phyloP scores from a whole-genome alignment of 1,139 yeast species.

The Arxiozyma slooffiae region DNA sequence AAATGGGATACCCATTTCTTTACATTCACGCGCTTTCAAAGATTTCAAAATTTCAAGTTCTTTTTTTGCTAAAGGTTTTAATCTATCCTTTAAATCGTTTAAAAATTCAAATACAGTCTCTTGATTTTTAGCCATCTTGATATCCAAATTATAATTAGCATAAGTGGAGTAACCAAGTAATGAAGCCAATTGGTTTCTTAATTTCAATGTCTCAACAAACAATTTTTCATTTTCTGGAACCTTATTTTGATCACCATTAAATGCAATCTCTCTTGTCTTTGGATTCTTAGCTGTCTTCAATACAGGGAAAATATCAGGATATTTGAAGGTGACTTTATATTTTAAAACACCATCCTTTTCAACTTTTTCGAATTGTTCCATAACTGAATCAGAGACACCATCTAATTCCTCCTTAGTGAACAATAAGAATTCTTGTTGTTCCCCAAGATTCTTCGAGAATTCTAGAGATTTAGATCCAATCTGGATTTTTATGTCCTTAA shows the following conservation, averaged over 20 bases:
- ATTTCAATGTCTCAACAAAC: slow-evolving; percentile 47
- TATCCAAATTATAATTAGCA: slow-evolving; percentile 62
- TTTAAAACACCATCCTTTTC: slow-evolving; percentile 35
- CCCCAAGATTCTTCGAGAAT: slow-evolving; percentile 59
- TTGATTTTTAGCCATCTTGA: slow-evolving; percentile 67
- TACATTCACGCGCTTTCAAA: slow-evolving; percentile 47
- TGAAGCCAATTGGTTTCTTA: slow-evolving; percentile 54
- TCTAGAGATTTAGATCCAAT: slow-evolving; percentile 48
- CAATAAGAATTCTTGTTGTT: slow-evolving; percentile 50
- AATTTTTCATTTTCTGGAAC: slow-evolving; percentile 52
- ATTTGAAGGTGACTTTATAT: slow-evolving; percentile 65
- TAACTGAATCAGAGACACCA: slow-evolving; percentile 61
- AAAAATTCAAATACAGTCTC: slow-evolving; percentile 52
- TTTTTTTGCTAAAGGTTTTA: slow-evolving; percentile 47
- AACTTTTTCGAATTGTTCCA: slow-evolving; percentile 46
- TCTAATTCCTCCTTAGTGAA: slow-evolving; percentile 57
- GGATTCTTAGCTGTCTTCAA: slow-evolving; percentile 56
- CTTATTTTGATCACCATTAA: slow-evolving; percentile 56
- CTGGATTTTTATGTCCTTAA: slow-evolving; percentile 49
- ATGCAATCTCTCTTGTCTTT: slow-evolving; percentile 58
- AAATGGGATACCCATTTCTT: slow-evolving; percentile 35
- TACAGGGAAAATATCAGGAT: slow-evolving; percentile 72
- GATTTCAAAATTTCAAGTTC: slow-evolving; percentile 43
- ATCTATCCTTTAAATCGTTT: slow-evolving; percentile 47
- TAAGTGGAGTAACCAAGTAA: slow-evolving; percentile 56